phyloP scores from a whole-genome alignment of 768 basidiomycete genomes.

The Termitomyces sp. region DNA sequence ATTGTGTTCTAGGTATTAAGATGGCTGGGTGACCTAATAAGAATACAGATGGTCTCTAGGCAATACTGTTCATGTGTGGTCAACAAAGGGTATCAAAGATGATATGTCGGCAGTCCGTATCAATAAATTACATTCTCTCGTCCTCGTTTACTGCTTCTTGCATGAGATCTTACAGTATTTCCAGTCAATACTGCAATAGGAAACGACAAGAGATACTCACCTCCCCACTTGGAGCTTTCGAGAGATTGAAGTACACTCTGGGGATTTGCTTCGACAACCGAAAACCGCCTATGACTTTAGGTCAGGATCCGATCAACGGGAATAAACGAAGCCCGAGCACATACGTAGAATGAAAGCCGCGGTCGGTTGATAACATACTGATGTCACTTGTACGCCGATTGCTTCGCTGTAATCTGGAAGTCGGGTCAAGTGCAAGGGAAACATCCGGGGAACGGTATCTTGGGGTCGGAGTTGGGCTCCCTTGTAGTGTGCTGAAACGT shows the following conservation, averaged over 20 bases:
- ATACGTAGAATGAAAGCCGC: constrained; percentile 43
- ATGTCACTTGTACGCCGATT: constrained; percentile 51
- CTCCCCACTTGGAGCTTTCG: constrained; percentile 69
- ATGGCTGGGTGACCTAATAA: neutral
- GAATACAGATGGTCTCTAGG: constrained; percentile 18
- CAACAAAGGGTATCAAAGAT: constrained; percentile 4
- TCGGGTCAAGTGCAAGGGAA: constrained; percentile 39
- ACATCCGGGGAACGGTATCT: constrained; percentile 38
- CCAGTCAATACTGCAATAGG: constrained; percentile 2
- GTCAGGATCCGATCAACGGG: constrained; percentile 4
- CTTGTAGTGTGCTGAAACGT: constrained; percentile 19
- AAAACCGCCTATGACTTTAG: constrained; percentile 26
- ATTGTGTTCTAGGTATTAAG: neutral
- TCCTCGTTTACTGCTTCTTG: constrained; percentile 42
- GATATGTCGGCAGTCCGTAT: constrained; percentile 11
- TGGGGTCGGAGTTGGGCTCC: constrained; percentile 34
- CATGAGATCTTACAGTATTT: constrained; percentile 29
- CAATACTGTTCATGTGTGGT: constrained; percentile 7
- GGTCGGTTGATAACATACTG: constrained; percentile 54
- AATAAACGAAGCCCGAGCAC: neutral
- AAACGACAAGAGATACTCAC: constrained; percentile 31
- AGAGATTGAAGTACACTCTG: constrained; percentile 52
- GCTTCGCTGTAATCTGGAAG: constrained; percentile 49
- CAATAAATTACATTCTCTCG: constrained; percentile 18
- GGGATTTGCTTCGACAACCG: constrained; percentile 38